Evolutionary conservation across 345 rosid species (phyloP).

Genomic region (Toxicodendron radicans): DNA sequence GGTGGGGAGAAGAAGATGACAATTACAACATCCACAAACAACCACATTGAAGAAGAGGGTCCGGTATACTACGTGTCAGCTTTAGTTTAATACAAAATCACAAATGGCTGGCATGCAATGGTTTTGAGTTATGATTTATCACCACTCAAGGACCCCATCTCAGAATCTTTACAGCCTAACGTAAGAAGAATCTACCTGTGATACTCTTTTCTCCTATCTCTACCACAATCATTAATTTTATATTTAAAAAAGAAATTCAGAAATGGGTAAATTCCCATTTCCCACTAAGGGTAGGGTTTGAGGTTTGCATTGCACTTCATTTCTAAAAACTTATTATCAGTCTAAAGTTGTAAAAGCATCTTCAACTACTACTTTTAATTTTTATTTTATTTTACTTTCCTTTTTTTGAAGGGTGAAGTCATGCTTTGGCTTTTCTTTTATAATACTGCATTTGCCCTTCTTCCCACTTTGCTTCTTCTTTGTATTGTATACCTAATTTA

Average conservation of each 20-base stretch:
- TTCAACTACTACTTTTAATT: not conserved
- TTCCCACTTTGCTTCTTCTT: constrained; percentile 19
- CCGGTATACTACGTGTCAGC: not conserved
- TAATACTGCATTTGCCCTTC: no score
- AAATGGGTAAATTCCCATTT: constrained; percentile 5
- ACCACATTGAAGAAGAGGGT: not conserved
- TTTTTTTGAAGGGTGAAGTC: constrained; percentile 14
- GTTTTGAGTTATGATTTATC: not conserved
- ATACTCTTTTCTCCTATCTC: constrained; percentile 17
- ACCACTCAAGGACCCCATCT: constrained; percentile 1
- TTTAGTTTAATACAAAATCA: constrained; percentile 1
- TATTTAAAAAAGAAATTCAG: no score
- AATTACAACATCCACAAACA: no score
- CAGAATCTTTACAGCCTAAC: constrained; percentile 25
- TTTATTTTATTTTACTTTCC: not conserved
- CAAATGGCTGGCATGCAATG: constrained; percentile 34
- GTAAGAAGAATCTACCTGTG: constrained; percentile 24
- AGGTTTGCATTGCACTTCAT: constrained; percentile 6
- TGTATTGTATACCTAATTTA: no score
- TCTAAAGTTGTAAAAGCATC: constrained; percentile 30
- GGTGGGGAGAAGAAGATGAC: constrained; percentile 1
- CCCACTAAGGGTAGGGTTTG: constrained; percentile 22
- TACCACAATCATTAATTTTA: no score
- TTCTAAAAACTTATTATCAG: not conserved
- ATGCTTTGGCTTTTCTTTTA: constrained; percentile 9